Percentiles rank a stretch among this genome's conserved stretches.
Conservation (phyloP, 805 yeast genomes). For the Jamesozyma piceae region DNA sequence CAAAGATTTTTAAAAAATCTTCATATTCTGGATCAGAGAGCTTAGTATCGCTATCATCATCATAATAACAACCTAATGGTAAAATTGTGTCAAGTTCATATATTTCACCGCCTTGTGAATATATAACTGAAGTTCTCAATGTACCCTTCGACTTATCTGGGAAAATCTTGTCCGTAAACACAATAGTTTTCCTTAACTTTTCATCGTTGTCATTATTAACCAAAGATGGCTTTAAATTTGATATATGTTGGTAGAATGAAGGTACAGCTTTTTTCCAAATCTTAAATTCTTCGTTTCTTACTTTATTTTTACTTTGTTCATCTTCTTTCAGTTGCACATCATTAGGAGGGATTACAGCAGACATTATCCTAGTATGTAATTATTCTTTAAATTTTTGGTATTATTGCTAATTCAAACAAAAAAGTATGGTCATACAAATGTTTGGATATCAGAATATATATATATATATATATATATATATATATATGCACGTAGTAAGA, state of each 20-base stretch:
- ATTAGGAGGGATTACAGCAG: neutral
- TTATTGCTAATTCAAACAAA: too few relatives aligned
- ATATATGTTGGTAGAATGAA: constrained; percentile 43
- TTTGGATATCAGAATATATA: too few relatives aligned
- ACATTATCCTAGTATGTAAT: too few relatives aligned
- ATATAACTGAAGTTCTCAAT: constrained; percentile 18
- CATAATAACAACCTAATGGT: constrained; percentile 19
- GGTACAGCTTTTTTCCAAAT: constrained; percentile 83
- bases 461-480: too few relatives aligned
- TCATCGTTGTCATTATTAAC: constrained; percentile 11
- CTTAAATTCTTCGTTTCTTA: constrained; percentile 66
- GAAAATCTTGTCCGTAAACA: constrained; percentile 19
- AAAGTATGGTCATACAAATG: too few relatives aligned
- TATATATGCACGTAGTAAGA: too few relatives aligned
- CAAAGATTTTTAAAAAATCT: constrained; percentile 2
- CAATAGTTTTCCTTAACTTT: constrained; percentile 16
- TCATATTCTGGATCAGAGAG: constrained; percentile 33
- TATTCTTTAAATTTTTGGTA: too few relatives aligned
- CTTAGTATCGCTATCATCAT: neutral
- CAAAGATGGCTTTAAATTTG: constrained; percentile 31
- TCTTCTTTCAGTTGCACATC: neutral
- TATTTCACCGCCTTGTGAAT: constrained; percentile 22
- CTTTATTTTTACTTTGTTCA: constrained; percentile 30
- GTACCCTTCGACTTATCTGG: constrained; percentile 24
- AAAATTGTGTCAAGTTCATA: constrained; percentile 22